Percentiles rank a stretch among this genome's conserved stretches.
phyloP scores from a whole-genome alignment of 75 land plant species.

The Selaginella tamariscina region DNA sequence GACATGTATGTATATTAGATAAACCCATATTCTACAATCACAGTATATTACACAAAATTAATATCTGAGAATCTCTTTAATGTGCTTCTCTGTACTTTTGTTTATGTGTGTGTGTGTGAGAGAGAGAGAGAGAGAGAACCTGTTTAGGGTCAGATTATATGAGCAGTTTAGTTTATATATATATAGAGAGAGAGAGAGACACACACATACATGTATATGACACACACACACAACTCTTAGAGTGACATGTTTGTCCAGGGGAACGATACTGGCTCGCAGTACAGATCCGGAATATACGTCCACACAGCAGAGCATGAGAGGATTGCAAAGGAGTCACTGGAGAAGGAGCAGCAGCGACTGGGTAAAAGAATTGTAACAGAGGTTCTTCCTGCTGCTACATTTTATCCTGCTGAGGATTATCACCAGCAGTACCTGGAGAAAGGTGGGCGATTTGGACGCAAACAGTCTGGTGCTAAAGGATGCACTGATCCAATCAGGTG shows the following conservation, averaged over 20 bases:
- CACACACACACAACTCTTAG: no score
- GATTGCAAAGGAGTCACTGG: constrained; percentile 17
- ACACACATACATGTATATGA: no score
- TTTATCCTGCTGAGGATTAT: constrained; percentile 72
- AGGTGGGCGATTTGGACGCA: constrained; percentile 17
- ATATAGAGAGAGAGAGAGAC: no score
- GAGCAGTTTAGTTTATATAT: no score
- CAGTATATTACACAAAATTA: no score
- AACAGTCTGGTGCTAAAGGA: constrained; percentile 23
- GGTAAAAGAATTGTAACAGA: constrained; percentile 49
- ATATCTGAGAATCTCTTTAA: no score
- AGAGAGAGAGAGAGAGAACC: no score
- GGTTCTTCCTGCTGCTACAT: constrained; percentile 60
- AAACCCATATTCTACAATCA: no score
- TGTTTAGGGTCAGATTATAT: no score
- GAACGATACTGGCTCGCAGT: constrained; percentile 24
- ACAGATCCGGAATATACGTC: constrained; percentile 23
- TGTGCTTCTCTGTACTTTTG: no score
- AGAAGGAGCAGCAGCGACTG: constrained; percentile 15
- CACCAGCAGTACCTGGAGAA: constrained; percentile 82
- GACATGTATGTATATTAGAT: no score
- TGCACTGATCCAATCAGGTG: constrained; percentile 30
- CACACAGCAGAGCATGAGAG: constrained; percentile 24
- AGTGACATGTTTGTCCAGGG: constrained; percentile 16
- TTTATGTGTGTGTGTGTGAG: no score